Percentiles rank a stretch among this genome's conserved stretches.
Conservation (phyloP, 75 land plant genomes). For the Azolla pinnata region DNA sequence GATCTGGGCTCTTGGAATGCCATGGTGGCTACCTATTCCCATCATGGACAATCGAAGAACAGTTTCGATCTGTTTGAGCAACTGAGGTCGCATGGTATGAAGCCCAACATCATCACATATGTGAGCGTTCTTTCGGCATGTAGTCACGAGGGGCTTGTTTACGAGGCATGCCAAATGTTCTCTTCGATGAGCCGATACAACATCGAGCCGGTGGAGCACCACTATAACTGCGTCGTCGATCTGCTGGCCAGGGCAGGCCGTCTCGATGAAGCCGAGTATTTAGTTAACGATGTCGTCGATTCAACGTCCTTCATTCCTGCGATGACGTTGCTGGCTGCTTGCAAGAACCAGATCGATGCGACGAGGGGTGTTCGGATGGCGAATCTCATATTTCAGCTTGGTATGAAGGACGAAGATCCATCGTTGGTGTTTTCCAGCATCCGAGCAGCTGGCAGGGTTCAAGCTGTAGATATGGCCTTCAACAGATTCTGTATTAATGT, state of each 20-base stretch:
- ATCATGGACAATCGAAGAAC: not conserved
- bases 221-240: slow-evolving; percentile 1
- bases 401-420: not conserved
- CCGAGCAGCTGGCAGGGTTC: not conserved
- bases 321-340: not conserved
- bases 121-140: slow-evolving; percentile 7
- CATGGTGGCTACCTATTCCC: slow-evolving; percentile 2
- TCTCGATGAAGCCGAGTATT: slow-evolving; percentile 5
- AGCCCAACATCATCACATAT: slow-evolving; percentile 7
- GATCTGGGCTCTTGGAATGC: slow-evolving; percentile 7
- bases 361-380: not conserved
- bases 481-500: too few relatives aligned
- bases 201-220: not conserved
- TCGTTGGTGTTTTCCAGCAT: not conserved
- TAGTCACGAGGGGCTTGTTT: slow-evolving; percentile 6
- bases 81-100: not conserved
- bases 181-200: not conserved
- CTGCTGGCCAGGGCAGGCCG: slow-evolving; percentile 8
- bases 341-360: not conserved
- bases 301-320: not conserved
- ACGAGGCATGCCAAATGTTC: slow-evolving; percentile 4
- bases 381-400: not conserved
- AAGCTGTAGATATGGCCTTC: too few relatives aligned
- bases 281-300: not conserved
- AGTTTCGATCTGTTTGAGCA: not conserved